These are phyloP conservation scores for Beauveria caledonica DNA, from an alignment of 2,329 filamentous ascomycete genomes.

Conservation along the genomic window DNA sequence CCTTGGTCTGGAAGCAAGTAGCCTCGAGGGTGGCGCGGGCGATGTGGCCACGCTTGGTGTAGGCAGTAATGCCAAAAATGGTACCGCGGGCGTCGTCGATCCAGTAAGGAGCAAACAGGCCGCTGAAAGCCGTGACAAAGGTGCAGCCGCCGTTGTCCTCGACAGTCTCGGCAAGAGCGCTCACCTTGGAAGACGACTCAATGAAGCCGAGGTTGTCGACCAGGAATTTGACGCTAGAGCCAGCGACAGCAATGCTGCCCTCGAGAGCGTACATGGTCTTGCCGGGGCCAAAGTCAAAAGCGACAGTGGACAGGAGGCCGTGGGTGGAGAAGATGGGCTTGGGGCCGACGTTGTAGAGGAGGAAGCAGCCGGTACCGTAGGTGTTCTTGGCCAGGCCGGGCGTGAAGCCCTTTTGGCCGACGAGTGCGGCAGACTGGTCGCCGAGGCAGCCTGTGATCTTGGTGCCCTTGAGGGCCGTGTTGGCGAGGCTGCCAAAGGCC, in stretches of 20 bases:
- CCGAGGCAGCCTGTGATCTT: slow-evolving; percentile 71
- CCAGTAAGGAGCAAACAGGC: slow-evolving; percentile 78
- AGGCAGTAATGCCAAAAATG: slow-evolving; percentile 70
- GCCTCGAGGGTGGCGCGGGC: slow-evolving; percentile 73
- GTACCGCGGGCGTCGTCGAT: slow-evolving; percentile 76
- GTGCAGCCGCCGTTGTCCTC: slow-evolving; percentile 67
- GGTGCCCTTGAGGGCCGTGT: slow-evolving; percentile 55
- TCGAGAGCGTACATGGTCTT: slow-evolving; percentile 69
- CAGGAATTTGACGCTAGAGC: slow-evolving; percentile 65
- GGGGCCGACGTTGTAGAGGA: slow-evolving; percentile 73
- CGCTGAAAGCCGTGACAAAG: slow-evolving; percentile 73
- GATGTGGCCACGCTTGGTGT: slow-evolving; percentile 69
- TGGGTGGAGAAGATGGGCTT: slow-evolving; percentile 73
- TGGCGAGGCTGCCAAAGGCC: slow-evolving; percentile 57
- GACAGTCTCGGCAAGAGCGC: slow-evolving; percentile 38
- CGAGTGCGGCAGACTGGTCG: slow-evolving; percentile 73
- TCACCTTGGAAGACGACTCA: slow-evolving; percentile 36
- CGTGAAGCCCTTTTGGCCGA: slow-evolving; percentile 70
- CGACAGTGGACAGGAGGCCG: slow-evolving; percentile 68
- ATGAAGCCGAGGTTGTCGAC: slow-evolving; percentile 51
- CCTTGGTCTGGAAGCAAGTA: slow-evolving; percentile 76
- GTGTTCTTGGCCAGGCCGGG: slow-evolving; percentile 77
- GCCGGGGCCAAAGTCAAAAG: slow-evolving; percentile 61
- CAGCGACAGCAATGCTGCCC: slow-evolving; percentile 69
- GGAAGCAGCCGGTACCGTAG: slow-evolving; percentile 77